Base-by-base conservation (phyloP, 371 early-diverging fungal species). In the Smittium culicis region DNA sequence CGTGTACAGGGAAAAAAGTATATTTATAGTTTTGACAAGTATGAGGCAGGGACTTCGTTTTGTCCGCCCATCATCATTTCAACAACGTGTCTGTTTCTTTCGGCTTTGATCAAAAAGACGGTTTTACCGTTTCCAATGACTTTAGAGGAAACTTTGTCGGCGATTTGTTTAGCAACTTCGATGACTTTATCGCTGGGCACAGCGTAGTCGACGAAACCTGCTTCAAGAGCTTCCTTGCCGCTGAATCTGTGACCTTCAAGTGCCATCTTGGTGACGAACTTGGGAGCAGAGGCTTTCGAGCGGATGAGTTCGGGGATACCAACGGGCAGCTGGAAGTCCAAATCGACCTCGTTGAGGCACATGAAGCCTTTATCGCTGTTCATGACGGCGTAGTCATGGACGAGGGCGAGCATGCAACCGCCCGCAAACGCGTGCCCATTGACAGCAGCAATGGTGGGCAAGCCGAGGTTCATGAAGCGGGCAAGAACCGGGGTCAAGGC, bases 351-450 rank as follows among this genome's bases (percentile, higher is more conserved):
- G 74, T 73, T 45, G 82, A 66, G 61, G 29, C 67, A 66, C 1
- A 91, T 77, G 70, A 74, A 89, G 2, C 91, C 91, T 55, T 86
- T 81, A 68, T 91, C 91, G 32, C 81, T 74, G 11, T 90, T 79
- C 90, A 91, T 90, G 1, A 90, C 85, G 31, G 89, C 82, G 71
- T 86, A 88, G 70, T 91, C 89, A 70, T 92, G 91, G 25, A 86
- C 86, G 66, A 89, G 60, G 11, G 90, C 86, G 33, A 90, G 74
- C 83, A 90, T 81, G n/a, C 3, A 87, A 2, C 91, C 90, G 66
- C 90, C 91, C 34, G 91, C 91, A 79, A 91, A 92, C 24, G 91
- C 89, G 61, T 91, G 90, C 17, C 88, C 90, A 66, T 89, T 88
- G 31, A 88, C 74, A 20, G 90, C 90, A 5, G 92, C 91, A n/a